phyloP scores from a whole-genome alignment of 768 basidiomycete species.

The Sporobolomyces pararoseus region DNA sequence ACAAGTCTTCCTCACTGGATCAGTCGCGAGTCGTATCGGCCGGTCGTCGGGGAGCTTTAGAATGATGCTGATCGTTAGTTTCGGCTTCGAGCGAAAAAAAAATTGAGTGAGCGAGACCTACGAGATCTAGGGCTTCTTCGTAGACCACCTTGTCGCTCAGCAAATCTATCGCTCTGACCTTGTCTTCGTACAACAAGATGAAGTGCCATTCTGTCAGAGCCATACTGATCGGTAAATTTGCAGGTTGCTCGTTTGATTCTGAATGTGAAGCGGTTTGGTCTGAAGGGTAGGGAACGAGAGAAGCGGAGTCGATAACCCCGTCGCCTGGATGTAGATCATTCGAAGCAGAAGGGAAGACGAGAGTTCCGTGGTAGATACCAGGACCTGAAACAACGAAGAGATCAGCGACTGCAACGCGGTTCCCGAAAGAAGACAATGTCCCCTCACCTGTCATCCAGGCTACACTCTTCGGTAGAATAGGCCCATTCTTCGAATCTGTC shows the following conservation, averaged over 20 bases:
- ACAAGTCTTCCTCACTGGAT: slow-evolving; percentile 81
- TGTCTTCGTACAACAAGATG: slow-evolving; percentile 73
- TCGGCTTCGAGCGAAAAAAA: not conserved
- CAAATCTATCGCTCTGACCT: slow-evolving; percentile 70
- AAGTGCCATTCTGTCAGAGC: slow-evolving; percentile 89
- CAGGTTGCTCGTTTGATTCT: slow-evolving; percentile 10
- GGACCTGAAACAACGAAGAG: slow-evolving; percentile 56
- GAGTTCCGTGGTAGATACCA: slow-evolving; percentile 78
- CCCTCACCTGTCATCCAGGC: slow-evolving; percentile 92
- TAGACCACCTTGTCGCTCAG: slow-evolving; percentile 76
- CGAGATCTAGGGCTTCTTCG: slow-evolving; percentile 61
- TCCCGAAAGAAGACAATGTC: not conserved
- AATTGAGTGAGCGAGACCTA: slow-evolving; percentile 50
- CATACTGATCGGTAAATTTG: slow-evolving; percentile 66
- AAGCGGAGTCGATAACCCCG: slow-evolving; percentile 70
- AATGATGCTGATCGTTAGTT: not conserved
- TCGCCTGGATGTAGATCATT: slow-evolving; percentile 56
- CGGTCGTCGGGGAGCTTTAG: slow-evolving; percentile 68
- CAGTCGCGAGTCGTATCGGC: slow-evolving; percentile 70
- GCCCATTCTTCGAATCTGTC: slow-evolving; percentile 52
- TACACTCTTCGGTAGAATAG: slow-evolving; percentile 61
- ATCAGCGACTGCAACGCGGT: not conserved
- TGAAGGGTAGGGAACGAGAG: slow-evolving; percentile 71
- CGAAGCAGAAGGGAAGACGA: slow-evolving; percentile 57
- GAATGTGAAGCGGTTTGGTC: slow-evolving; percentile 44